Percentiles rank a stretch among this genome's conserved stretches.
Evolutionary conservation across 2,329 filamentous ascomycete genomes (phyloP).

Genomic region (Domatiomyces globalis): DNA sequence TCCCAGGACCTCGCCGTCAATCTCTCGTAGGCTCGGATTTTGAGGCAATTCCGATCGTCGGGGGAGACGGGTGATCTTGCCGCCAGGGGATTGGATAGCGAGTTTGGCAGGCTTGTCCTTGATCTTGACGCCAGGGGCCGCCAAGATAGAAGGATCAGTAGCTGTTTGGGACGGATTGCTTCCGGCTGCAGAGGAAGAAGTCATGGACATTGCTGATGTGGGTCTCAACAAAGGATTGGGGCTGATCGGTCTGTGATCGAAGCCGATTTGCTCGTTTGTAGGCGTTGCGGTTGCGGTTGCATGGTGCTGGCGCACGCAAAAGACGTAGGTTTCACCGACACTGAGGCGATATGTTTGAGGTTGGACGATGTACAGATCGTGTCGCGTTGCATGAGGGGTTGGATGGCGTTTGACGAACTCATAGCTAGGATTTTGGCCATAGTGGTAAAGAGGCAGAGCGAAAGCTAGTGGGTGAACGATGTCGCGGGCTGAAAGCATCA

Average conservation of each 20-base stretch:
- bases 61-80: slow-evolving; percentile 69
- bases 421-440: slow-evolving; percentile 83
- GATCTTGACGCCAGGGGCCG: slow-evolving; percentile 36
- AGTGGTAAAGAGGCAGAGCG: slow-evolving; percentile 77
- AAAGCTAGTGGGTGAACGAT: slow-evolving; percentile 87
- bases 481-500: slow-evolving; percentile 96
- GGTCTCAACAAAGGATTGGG: slow-evolving; percentile 36
- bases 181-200: slow-evolving; percentile 39
- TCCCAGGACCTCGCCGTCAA: slow-evolving; percentile 32
- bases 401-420: slow-evolving; percentile 88
- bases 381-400: slow-evolving; percentile 90
- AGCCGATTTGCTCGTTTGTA: slow-evolving; percentile 10
- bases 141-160: slow-evolving; percentile 34
- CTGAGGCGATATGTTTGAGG: slow-evolving; percentile 81
- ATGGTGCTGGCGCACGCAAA: slow-evolving; percentile 85
- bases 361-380: slow-evolving; percentile 93
- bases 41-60: slow-evolving; percentile 34
- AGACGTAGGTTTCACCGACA: slow-evolving; percentile 95
- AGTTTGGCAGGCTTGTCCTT: slow-evolving; percentile 81
- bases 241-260: slow-evolving; percentile 14
- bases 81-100: slow-evolving; percentile 83
- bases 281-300: slow-evolving; percentile 28
- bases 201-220: slow-evolving; percentile 46
- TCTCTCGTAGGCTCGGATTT: slow-evolving; percentile 19
- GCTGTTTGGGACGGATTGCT: slow-evolving; percentile 28